These are phyloP conservation scores for Ilex aquifolium DNA, from an alignment of 257 asterid genomes.

Conservation along the genomic window DNA sequence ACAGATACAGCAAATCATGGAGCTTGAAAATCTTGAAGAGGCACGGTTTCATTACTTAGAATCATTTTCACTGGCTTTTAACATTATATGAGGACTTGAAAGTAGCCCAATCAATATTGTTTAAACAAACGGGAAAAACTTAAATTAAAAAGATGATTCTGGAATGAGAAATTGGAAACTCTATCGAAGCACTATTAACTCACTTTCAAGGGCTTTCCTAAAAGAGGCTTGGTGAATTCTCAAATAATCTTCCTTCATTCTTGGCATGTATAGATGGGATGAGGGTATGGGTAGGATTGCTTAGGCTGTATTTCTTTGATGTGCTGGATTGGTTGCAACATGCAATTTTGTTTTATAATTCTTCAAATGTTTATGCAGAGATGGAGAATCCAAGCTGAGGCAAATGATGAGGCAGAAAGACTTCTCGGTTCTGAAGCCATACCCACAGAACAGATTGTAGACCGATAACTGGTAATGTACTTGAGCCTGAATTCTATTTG, in stretches of 20 bases:
- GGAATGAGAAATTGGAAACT: no score
- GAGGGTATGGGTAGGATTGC: not conserved
- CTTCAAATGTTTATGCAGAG: conserved; percentile 36
- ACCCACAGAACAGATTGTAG: conserved; percentile 47
- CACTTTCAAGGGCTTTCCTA: no score
- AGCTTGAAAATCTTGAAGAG: conserved; percentile 95
- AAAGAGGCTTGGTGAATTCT: not conserved
- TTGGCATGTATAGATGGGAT: not conserved
- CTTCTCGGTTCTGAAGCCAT: conserved; percentile 72
- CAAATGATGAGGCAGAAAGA: conserved; percentile 86
- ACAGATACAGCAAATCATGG: conserved; percentile 88
- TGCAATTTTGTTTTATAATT: conserved; percentile 2
- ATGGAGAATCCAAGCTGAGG: conserved; percentile 95
- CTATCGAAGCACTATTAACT: no score
- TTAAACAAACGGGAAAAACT: not conserved
- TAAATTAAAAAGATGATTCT: no score
- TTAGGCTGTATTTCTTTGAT: not conserved
- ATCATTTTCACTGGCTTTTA: not conserved
- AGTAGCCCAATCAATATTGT: not conserved
- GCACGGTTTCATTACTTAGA: conserved; percentile 26
- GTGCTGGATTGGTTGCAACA: not conserved
- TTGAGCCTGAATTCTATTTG: no score
- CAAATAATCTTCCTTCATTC: not conserved
- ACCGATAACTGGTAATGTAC: conserved; percentile 17
- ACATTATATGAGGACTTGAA: not conserved